phyloP scores from a whole-genome alignment of 768 basidiomycete genomes.

The Collybia sordida region DNA sequence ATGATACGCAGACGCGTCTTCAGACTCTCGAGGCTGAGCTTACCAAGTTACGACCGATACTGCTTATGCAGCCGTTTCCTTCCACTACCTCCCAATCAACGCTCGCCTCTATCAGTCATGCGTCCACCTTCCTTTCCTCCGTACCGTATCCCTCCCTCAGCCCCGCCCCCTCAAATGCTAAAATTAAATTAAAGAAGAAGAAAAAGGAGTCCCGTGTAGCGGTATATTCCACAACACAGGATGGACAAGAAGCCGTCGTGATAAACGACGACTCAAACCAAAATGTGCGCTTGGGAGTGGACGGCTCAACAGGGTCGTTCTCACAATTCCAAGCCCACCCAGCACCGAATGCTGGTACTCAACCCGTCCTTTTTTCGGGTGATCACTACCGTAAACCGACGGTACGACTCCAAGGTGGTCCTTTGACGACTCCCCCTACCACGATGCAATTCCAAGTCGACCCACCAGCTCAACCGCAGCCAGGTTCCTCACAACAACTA shows the following conservation, averaged over 20 bases:
- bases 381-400: constrained; percentile 23
- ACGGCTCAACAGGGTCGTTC: constrained; percentile 12
- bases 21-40: constrained; percentile 63
- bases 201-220: constrained; percentile 16
- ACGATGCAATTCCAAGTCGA: constrained; percentile 19
- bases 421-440: constrained; percentile 16
- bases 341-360: constrained; percentile 5
- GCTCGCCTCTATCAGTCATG: constrained; percentile 17
- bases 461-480: constrained; percentile 8
- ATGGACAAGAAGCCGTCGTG: constrained; percentile 7
- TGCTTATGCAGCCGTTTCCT: constrained; percentile 60
- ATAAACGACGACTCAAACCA: constrained; percentile 1
- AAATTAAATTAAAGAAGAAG: constrained; percentile 25
- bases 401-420: constrained; percentile 11
- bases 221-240: constrained; percentile 6
- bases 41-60: constrained; percentile 60
- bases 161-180: constrained; percentile 16
- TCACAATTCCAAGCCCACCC: constrained; percentile 18
- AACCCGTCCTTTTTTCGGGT: constrained; percentile 14
- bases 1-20: constrained; percentile 55
- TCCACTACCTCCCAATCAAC: constrained; percentile 12
- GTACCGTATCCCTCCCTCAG: constrained; percentile 24
- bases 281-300: not conserved
- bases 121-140: constrained; percentile 20
- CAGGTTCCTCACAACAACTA: constrained; percentile 8